phyloP scores from a whole-genome alignment of 352 stramenopile species.

The Vaucheria bursata region DNA sequence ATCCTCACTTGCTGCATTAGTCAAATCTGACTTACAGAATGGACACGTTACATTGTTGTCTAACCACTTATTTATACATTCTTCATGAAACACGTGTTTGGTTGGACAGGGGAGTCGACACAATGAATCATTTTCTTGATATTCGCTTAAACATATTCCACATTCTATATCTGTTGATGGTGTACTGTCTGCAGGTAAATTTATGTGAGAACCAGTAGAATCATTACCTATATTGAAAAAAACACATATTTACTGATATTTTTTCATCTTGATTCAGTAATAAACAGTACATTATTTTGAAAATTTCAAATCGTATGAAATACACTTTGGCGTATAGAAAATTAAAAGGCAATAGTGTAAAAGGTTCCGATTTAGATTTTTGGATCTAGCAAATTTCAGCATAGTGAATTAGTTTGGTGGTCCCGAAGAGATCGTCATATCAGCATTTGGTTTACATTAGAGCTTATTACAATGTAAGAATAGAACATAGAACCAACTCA shows the following conservation, averaged over 20 bases:
- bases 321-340: background rate
- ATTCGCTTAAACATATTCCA: background rate
- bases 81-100: background rate
- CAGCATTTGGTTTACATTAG: too few species aligned
- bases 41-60: background rate
- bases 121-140: background rate
- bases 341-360: too few species aligned
- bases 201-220: too few species aligned
- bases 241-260: background rate
- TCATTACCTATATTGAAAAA: background rate
- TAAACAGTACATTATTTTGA: background rate
- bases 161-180: background rate
- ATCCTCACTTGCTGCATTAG: too few species aligned
- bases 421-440: too few species aligned
- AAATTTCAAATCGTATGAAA: background rate
- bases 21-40: constrained; percentile 6
- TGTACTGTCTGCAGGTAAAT: too few species aligned
- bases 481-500: background rate
- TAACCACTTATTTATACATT: background rate
- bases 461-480: too few species aligned
- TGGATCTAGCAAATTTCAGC: too few species aligned
- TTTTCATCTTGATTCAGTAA: background rate
- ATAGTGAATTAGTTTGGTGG: too few species aligned
- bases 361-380: too few species aligned
- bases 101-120: background rate